Percentiles rank a stretch among this genome's conserved stretches.
phyloP scores from a whole-genome alignment of 495 filamentous ascomycete genomes.

The Acidomyces sp. region DNA sequence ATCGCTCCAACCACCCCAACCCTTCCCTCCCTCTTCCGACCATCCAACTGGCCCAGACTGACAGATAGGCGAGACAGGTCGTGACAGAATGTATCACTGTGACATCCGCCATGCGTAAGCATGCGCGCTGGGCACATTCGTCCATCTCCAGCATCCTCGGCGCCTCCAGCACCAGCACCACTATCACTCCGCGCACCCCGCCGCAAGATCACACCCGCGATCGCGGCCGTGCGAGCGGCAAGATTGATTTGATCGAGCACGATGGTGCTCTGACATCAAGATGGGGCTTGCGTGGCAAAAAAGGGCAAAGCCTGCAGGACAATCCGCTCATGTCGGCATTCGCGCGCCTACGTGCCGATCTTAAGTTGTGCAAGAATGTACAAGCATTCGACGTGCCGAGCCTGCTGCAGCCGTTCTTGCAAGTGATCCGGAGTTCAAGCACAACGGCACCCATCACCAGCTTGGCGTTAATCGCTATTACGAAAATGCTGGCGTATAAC shows the following conservation, averaged over 20 bases:
- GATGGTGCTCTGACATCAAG: slow-evolving; percentile 46
- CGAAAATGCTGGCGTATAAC: slow-evolving; percentile 93
- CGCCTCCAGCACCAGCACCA: slow-evolving; percentile 17
- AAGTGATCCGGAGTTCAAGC: slow-evolving; percentile 91
- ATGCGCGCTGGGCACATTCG: slow-evolving; percentile 90
- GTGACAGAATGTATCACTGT: slow-evolving; percentile 98
- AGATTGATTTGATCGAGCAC: slow-evolving; percentile 23
- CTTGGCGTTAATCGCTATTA: slow-evolving; percentile 84
- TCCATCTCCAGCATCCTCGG: slow-evolving; percentile 85
- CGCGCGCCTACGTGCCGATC: slow-evolving; percentile 72
- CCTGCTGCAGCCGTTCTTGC: slow-evolving; percentile 86
- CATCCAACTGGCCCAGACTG: too few species aligned
- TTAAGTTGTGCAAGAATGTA: slow-evolving; percentile 89
- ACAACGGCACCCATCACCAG: slow-evolving; percentile 94
- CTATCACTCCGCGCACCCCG: slow-evolving; percentile 17
- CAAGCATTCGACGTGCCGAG: slow-evolving; percentile 77
- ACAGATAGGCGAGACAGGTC: too few species aligned
- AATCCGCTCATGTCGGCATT: slow-evolving; percentile 95
- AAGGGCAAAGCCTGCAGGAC: slow-evolving; percentile 95
- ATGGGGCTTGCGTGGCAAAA: slow-evolving; percentile 93
- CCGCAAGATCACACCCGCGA: slow-evolving; percentile 13
- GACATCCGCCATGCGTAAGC: slow-evolving; percentile 95
- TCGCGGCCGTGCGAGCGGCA: slow-evolving; percentile 17
- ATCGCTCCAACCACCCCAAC: too few species aligned
- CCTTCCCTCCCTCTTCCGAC: too few species aligned